Conservation (phyloP, 495 filamentous ascomycete genomes). For the Talaromyces thailandensis region DNA sequence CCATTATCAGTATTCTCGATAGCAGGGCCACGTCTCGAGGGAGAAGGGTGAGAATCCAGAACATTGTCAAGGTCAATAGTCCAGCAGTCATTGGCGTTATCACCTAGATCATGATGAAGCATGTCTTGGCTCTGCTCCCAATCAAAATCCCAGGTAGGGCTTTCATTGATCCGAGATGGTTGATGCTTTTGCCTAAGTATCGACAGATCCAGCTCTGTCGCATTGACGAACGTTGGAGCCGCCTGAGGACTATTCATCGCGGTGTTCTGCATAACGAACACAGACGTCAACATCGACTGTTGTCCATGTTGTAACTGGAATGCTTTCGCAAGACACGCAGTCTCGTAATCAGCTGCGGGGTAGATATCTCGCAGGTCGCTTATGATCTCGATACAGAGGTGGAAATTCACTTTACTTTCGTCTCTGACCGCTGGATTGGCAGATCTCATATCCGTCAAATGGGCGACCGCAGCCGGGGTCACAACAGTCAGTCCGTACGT, state of each 20-base stretch:
- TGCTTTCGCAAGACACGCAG: constrained; percentile 71
- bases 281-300: constrained; percentile 3
- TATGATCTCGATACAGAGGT: constrained; percentile 71
- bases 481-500: constrained; percentile 82
- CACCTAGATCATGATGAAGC: not conserved
- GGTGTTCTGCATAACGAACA: constrained; percentile 5
- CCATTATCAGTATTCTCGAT: not conserved
- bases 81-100: not conserved
- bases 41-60: not conserved
- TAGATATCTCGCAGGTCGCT: constrained; percentile 71
- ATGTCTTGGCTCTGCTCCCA: not conserved
- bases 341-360: constrained; percentile 71
- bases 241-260: constrained; percentile 4
- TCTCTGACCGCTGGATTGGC: constrained; percentile 56
- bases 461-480: constrained; percentile 77
- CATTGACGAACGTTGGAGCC: constrained; percentile 22
- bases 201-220: constrained; percentile 25
- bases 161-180: not conserved
- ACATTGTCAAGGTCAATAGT: not conserved
- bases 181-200: not conserved
- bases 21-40: not conserved
- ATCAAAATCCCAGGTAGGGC: not conserved
- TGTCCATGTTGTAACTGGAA: constrained; percentile 44
- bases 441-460: constrained; percentile 75
- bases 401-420: constrained; percentile 61